phyloP scores from a whole-genome alignment of 805 yeast species.

The Vanderwaltozyma polyspora region DNA sequence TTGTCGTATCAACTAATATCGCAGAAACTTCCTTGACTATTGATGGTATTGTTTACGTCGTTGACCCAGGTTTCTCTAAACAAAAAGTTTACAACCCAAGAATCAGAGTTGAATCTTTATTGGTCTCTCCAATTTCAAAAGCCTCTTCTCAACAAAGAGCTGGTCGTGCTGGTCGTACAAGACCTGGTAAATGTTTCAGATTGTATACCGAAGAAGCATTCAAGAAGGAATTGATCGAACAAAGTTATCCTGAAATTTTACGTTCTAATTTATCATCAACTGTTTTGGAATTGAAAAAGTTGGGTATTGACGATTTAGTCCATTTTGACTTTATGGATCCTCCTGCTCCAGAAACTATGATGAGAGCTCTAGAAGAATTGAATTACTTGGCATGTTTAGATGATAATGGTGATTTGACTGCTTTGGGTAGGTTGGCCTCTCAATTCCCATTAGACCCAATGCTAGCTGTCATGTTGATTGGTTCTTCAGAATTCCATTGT shows the following conservation, averaged over 20 bases:
- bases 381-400: slow-evolving; percentile 82
- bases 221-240: slow-evolving; percentile 85
- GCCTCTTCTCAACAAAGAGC: slow-evolving; percentile 98
- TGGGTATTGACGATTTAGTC: slow-evolving; percentile 91
- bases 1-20: slow-evolving; percentile 84
- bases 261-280: slow-evolving; percentile 85
- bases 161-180: slow-evolving; percentile 99
- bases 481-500: slow-evolving; percentile 75
- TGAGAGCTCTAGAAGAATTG: slow-evolving; percentile 94
- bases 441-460: slow-evolving; percentile 93
- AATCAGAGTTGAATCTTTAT: slow-evolving; percentile 84
- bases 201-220: slow-evolving; percentile 94
- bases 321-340: slow-evolving; percentile 99
- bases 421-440: slow-evolving; percentile 82
- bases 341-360: slow-evolving; percentile 99
- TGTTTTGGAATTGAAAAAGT: slow-evolving; percentile 82
- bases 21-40: slow-evolving; percentile 97
- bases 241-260: slow-evolving; percentile 90
- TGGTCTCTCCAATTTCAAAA: slow-evolving; percentile 92
- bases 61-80: slow-evolving; percentile 94
- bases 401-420: slow-evolving; percentile 84
- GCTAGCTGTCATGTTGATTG: slow-evolving; percentile 85
- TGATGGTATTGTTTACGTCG: slow-evolving; percentile 94
- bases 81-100: slow-evolving; percentile 96
- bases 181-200: slow-evolving; percentile 96